Conservation (phyloP, 2,329 filamentous ascomycete species). For the Cladosporium colombiae region DNA sequence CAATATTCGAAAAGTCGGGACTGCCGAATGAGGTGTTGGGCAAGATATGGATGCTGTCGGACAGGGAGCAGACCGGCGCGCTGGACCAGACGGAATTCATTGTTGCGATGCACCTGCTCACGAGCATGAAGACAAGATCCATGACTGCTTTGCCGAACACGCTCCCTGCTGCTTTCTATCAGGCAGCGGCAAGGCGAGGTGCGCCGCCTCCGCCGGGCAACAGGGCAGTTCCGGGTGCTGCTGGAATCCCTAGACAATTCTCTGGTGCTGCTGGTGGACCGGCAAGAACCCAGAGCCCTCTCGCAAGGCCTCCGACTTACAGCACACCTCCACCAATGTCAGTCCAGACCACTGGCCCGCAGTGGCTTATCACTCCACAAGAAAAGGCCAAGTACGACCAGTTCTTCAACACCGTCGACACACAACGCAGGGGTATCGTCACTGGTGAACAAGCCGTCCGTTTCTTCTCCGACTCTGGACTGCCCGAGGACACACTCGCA, state of each 20-base stretch:
- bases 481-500: conserved; percentile 84
- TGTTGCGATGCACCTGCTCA: conserved; percentile 96
- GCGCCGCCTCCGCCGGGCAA: conserved; percentile 51
- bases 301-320: conserved; percentile 52
- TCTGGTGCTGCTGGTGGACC: conserved; percentile 58
- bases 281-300: conserved; percentile 62
- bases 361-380: conserved; percentile 79
- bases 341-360: conserved; percentile 58
- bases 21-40: conserved; percentile 87
- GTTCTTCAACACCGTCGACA: conserved; percentile 83
- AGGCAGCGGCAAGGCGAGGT: conserved; percentile 76
- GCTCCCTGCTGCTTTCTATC: conserved; percentile 82
- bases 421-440: conserved; percentile 75
- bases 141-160: conserved; percentile 77
- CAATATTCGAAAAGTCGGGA: conserved; percentile 91
- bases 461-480: conserved; percentile 89
- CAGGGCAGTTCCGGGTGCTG: conserved; percentile 27
- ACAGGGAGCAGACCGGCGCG: conserved; percentile 87
- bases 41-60: conserved; percentile 93
- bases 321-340: conserved; percentile 51
- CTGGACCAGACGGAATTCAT: conserved; percentile 90
- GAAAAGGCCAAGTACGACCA: conserved; percentile 89
- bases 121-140: conserved; percentile 81
- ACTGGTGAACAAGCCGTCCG: conserved; percentile 91
- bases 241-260: conserved; percentile 79